These are phyloP conservation scores for Penicillium sp. DNA, from an alignment of 2,329 filamentous ascomycete species.

Conservation along the genomic window DNA sequence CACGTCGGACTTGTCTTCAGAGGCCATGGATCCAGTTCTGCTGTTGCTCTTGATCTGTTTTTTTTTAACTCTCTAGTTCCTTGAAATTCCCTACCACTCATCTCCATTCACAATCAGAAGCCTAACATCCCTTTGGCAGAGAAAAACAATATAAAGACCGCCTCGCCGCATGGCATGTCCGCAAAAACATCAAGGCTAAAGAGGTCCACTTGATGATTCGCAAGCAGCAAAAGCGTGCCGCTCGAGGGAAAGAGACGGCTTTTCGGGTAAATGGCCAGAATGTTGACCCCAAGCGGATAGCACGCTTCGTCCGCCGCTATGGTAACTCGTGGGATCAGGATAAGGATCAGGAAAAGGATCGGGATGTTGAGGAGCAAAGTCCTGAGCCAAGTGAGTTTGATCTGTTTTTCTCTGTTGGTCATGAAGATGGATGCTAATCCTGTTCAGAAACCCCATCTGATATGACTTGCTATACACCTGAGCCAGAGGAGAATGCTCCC, in stretches of 20 bases:
- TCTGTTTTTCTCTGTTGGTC: too few species aligned
- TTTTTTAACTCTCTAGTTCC: background rate
- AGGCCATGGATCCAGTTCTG: too few species aligned
- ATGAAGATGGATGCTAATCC: background rate
- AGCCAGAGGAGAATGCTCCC: conserved; percentile 32
- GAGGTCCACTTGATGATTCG: conserved; percentile 42
- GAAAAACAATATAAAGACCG: conserved; percentile 46
- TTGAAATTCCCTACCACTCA: background rate
- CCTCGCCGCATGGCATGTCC: conserved; percentile 40
- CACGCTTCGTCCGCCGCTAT: conserved; percentile 38
- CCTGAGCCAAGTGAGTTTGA: conserved; percentile 36
- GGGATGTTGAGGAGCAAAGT: conserved; percentile 26
- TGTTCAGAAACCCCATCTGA: conserved; percentile 38
- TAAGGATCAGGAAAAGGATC: conserved; percentile 28
- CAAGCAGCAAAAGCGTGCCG: conserved; percentile 41
- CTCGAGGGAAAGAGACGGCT: conserved; percentile 40
- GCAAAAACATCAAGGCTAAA: conserved; percentile 43
- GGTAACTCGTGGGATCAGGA: conserved; percentile 31
- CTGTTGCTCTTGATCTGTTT: background rate
- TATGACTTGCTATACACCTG: conserved; percentile 42
- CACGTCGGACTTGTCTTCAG: background rate
- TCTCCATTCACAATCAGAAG: background rate
- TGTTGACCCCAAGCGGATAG: conserved; percentile 38
- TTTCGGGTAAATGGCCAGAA: conserved; percentile 39
- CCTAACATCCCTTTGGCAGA: conserved; percentile 27